A percentile compares a stretch with the other conserved stretches of the same genome.
Evolutionary conservation across 176 grass and related monocot species (phyloP).

Genomic region (Carex littledalei): DNA sequence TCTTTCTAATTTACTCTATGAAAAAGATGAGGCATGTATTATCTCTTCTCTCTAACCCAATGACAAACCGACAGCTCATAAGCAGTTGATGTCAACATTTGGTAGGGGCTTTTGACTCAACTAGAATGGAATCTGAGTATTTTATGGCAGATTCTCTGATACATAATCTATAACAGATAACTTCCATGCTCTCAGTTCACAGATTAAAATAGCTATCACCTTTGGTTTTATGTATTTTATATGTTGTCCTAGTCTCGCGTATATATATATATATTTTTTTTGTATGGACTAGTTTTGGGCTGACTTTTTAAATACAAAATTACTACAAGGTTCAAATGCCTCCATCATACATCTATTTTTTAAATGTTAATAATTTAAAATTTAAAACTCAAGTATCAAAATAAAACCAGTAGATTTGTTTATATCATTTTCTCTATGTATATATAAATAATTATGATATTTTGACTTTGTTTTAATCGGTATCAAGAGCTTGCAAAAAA

Average conservation of each 20-base stretch:
- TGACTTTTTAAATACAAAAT: neutral
- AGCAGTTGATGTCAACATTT: neutral
- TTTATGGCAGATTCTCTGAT: conserved; percentile 1
- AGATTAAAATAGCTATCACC: neutral
- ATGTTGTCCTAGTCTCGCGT: neutral
- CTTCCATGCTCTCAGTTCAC: neutral
- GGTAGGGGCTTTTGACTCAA: neutral
- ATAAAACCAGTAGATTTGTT: too few relatives aligned
- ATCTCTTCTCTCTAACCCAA: neutral
- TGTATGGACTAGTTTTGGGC: neutral
- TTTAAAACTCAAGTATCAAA: too few relatives aligned
- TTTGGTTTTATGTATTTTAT: neutral
- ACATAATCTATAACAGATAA: neutral
- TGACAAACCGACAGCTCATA: conserved; percentile 14
- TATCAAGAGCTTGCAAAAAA: too few relatives aligned
- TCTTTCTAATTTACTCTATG: neutral
- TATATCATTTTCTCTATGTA: too few relatives aligned
- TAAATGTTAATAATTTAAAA: too few relatives aligned
- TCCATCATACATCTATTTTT: too few relatives aligned
- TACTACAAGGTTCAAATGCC: too few relatives aligned
- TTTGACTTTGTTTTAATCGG: too few relatives aligned
- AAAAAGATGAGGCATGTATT: neutral
- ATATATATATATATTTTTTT: neutral
- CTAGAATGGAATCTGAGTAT: neutral
- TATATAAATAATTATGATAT: too few relatives aligned